Conservation (phyloP, 1,284 basidiomycete species). For the Omphalotus olearius region DNA sequence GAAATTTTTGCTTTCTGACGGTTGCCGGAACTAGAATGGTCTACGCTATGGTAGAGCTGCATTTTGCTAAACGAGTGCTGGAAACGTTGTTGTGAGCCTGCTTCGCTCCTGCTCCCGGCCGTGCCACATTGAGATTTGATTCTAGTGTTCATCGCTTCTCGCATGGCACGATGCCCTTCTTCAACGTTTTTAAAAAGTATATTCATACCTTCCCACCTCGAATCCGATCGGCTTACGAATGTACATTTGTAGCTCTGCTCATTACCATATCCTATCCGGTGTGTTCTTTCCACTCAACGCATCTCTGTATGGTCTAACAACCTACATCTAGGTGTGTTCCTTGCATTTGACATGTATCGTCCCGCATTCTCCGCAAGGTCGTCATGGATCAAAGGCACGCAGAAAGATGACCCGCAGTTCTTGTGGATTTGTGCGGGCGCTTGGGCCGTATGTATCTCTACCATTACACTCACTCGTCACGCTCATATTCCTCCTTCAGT, state of each 20-base stretch:
- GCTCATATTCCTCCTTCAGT: constrained; percentile 40
- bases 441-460: constrained; percentile 63
- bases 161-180: constrained; percentile 88
- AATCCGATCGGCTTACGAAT: constrained; percentile 2
- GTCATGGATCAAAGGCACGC: constrained; percentile 60
- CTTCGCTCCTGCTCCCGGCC: not conserved
- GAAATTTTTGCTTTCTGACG: not conserved
- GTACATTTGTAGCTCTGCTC: constrained; percentile 61
- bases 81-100: constrained; percentile 82
- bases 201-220: constrained; percentile 18
- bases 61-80: constrained; percentile 91
- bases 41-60: constrained; percentile 75
- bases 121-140: not conserved
- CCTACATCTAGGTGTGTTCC: constrained; percentile 48
- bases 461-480: constrained; percentile 1
- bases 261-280: constrained; percentile 88
- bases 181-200: constrained; percentile 90
- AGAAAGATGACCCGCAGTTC: constrained; percentile 66
- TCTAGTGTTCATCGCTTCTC: constrained; percentile 89
- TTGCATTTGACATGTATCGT: constrained; percentile 80
- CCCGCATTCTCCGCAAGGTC: constrained; percentile 62
- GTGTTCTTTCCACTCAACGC: constrained; percentile 8
- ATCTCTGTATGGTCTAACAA: not conserved
- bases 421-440: constrained; percentile 64
- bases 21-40: constrained; percentile 53